Evolutionary conservation across 148 eudicot genomes (phyloP), one percentile per base, ranked within the genome.

Genomic region (Nepenthes gracilis): DNA sequence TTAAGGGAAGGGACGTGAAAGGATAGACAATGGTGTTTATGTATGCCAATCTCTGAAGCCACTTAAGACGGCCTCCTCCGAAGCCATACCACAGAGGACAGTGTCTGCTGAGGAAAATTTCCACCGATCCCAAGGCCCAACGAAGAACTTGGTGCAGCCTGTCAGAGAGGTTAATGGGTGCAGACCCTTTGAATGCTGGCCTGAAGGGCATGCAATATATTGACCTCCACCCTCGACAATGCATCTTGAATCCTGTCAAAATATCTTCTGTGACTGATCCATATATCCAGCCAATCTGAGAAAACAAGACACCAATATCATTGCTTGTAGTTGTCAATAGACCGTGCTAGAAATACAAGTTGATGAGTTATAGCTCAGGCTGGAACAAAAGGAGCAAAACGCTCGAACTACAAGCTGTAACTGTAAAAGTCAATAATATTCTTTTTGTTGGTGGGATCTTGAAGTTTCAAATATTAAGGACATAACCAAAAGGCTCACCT

Each of bases 201-300:
- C 99, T 84, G 52, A 89, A 57, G 33, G 99, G 99, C 93, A 94
- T 77, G 70, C 99, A 94, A 83, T 94, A 94, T 6, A 94, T 81
- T 60, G 99, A 94, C 69, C 99, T 86, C 97, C 99, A 94, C 43
- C 99, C 99, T 6, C 99, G 83, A 67, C 97, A 94, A 51, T 94
- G 99, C 99, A 94, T 94, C 63, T 94, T 94, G 85, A 94, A 94
- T 5, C 99, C 99, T 8, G 93, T 83, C 72, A 94, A 65, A 59
- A 89, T 94, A 66, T 94, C 95, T 77, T 94, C 99, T 10, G 99
- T 90, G 12, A 94, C 95, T 54, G 99, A 94, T 32, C 99, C 99
- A 54, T 94, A 94, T 57, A 94, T 94, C 99, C 97, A 94, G 9
- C 99, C 99, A 75, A 94, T 89, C 99, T 94, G 81, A 61, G 49